Evolutionary conservation across 202 grass and related monocot genomes (phyloP).

Genomic region (Thinopyrum obtusiflorum): DNA sequence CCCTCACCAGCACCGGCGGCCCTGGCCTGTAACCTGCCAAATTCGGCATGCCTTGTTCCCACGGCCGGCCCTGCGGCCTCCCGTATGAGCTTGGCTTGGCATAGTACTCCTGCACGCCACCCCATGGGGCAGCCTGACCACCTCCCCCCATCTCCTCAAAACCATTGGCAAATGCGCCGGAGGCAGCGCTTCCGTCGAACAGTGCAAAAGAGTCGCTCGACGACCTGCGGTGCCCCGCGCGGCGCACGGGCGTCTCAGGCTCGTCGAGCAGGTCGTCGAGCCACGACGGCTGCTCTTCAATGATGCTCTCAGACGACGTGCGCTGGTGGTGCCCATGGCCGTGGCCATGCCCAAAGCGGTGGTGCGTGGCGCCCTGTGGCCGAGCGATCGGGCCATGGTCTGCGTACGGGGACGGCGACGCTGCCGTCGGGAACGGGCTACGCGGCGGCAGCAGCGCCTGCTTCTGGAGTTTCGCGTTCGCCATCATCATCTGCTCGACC

Average conservation of each 20-base stretch:
- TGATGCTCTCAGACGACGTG: slow-evolving; percentile 89
- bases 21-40: slow-evolving; percentile 39
- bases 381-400: slow-evolving; percentile 56
- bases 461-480: slow-evolving; percentile 49
- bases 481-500: slow-evolving; percentile 43
- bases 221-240: slow-evolving; percentile 75
- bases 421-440: slow-evolving; percentile 65
- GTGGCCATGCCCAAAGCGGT: slow-evolving; percentile 36
- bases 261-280: slow-evolving; percentile 92
- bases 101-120: slow-evolving; percentile 51
- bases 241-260: slow-evolving; percentile 62
- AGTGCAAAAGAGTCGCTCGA: slow-evolving; percentile 85
- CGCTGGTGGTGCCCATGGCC: slow-evolving; percentile 62
- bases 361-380: slow-evolving; percentile 39
- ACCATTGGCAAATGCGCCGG: slow-evolving; percentile 26
- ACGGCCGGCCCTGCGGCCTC: slow-evolving; percentile 39
- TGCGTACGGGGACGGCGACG: slow-evolving; percentile 32
- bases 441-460: slow-evolving; percentile 79
- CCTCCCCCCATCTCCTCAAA: slow-evolving; percentile 46
- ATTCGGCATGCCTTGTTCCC: slow-evolving; percentile 50
- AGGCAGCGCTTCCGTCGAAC: slow-evolving; percentile 41
- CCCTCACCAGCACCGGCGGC: slow-evolving; percentile 35
- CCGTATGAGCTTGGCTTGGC: slow-evolving; percentile 47
- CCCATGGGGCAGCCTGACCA: slow-evolving; percentile 45
- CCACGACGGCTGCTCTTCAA: slow-evolving; percentile 93